Conservation (phyloP, 1,284 basidiomycete genomes). For the Exobasidium cylindrosporum region DNA sequence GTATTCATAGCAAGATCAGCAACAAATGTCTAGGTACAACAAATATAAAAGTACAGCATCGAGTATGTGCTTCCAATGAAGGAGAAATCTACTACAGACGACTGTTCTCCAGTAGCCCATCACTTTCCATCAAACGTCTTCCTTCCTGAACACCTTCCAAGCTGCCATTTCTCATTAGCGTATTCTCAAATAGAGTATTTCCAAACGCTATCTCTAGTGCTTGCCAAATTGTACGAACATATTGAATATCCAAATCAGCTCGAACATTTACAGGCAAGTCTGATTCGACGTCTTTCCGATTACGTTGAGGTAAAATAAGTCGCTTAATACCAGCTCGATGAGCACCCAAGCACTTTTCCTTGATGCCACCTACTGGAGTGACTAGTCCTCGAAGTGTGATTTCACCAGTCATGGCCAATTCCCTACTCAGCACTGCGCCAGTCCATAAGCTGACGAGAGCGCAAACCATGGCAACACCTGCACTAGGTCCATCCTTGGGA, state of each 20-base stretch:
- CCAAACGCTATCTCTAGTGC: slow-evolving; percentile 66
- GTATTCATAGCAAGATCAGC: neutral
- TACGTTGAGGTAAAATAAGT: slow-evolving; percentile 76
- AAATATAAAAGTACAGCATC: neutral
- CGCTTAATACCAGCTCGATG: slow-evolving; percentile 75
- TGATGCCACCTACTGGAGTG: slow-evolving; percentile 51
- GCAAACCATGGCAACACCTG: slow-evolving; percentile 81
- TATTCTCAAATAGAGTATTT: slow-evolving; percentile 36
- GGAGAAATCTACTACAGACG: neutral
- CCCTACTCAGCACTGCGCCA: slow-evolving; percentile 61
- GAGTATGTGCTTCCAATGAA: neutral
- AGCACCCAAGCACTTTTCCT: slow-evolving; percentile 51
- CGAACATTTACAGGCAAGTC: slow-evolving; percentile 72
- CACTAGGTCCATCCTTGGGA: slow-evolving; percentile 81
- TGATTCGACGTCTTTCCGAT: slow-evolving; percentile 78
- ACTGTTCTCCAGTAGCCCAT: neutral
- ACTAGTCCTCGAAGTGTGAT: slow-evolving; percentile 50
- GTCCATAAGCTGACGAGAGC: slow-evolving; percentile 79
- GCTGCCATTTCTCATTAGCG: slow-evolving; percentile 28
- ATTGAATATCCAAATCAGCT: slow-evolving; percentile 72
- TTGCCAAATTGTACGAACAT: slow-evolving; percentile 73
- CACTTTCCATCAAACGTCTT: slow-evolving; percentile 31
- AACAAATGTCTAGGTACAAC: no score
- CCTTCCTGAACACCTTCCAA: slow-evolving; percentile 42
- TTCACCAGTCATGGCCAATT: slow-evolving; percentile 53